Evolutionary conservation across 1,284 basidiomycete species (phyloP).

Genomic region (Athelia psychrophila): DNA sequence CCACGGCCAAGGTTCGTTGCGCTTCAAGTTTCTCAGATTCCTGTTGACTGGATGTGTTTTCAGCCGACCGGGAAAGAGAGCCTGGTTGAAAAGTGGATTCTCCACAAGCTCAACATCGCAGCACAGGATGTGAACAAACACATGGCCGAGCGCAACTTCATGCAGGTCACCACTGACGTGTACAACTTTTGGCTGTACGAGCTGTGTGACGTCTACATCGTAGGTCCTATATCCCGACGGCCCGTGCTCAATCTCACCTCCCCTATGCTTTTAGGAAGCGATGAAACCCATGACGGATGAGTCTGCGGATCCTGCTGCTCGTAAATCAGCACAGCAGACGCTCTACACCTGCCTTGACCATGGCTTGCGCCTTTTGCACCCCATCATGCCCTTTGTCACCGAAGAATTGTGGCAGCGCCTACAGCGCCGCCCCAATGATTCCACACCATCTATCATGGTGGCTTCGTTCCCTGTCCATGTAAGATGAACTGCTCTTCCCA

Average conservation of each 20-base stretch:
- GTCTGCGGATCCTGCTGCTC: conserved; percentile 57
- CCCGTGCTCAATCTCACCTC: conserved; percentile 1
- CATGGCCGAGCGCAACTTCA: conserved; percentile 87
- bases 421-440: conserved; percentile 81
- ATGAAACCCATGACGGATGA: conserved; percentile 97
- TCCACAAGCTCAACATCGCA: conserved; percentile 91
- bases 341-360: conserved; percentile 93
- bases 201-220: conserved; percentile 97
- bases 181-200: conserved; percentile 99
- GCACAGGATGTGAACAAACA: conserved; percentile 75
- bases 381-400: conserved; percentile 99
- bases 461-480: conserved; percentile 81
- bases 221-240: conserved; percentile 34
- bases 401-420: conserved; percentile 99
- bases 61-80: conserved; percentile 88
- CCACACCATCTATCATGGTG: conserved; percentile 87
- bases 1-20: conserved; percentile 58
- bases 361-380: conserved; percentile 89
- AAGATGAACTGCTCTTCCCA: conserved; percentile 26
- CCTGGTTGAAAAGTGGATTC: conserved; percentile 93
- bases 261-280: conserved; percentile 64
- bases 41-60: conserved; percentile 10
- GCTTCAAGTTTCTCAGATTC: not conserved
- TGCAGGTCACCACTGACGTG: conserved; percentile 81
- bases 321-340: conserved; percentile 91